phyloP scores from a whole-genome alignment of 1,284 basidiomycete species.

The Ganoderma multipileum region DNA sequence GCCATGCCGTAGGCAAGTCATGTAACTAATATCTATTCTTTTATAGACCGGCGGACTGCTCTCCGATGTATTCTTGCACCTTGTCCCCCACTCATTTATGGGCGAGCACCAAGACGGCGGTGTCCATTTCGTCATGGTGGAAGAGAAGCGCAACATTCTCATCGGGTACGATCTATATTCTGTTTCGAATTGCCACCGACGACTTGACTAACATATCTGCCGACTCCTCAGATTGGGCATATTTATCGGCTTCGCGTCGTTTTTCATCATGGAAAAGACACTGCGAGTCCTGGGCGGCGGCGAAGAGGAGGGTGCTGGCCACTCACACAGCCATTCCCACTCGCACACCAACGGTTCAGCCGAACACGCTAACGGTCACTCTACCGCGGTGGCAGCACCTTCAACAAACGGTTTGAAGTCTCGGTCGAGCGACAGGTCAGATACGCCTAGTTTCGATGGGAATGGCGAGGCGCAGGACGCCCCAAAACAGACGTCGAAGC shows the following conservation, averaged over 20 bases:
- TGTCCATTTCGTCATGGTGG: constrained; percentile 80
- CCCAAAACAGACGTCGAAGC: constrained; percentile 66
- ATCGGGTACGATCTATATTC: constrained; percentile 66
- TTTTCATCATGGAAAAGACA: constrained; percentile 92
- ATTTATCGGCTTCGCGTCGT: constrained; percentile 84
- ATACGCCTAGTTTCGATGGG: constrained; percentile 30
- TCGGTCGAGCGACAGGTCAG: constrained; percentile 36
- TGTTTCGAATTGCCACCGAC: background rate
- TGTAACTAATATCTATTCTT: background rate
- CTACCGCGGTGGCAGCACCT: constrained; percentile 44
- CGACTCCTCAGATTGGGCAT: constrained; percentile 66
- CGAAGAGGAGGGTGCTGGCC: constrained; percentile 53
- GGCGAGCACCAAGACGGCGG: constrained; percentile 79
- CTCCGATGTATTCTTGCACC: constrained; percentile 89
- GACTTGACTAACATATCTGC: background rate
- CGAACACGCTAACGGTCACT: constrained; percentile 32
- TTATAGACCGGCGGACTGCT: constrained; percentile 84
- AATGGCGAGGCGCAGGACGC: constrained; percentile 39
- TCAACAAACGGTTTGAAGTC: constrained; percentile 42
- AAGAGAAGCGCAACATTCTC: constrained; percentile 89
- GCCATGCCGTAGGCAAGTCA: background rate
- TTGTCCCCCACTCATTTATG: constrained; percentile 90
- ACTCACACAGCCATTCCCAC: constrained; percentile 65
- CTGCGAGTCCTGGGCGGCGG: constrained; percentile 79
- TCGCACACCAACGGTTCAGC: constrained; percentile 45